phyloP scores from a whole-genome alignment of 2,329 filamentous ascomycete species.

The Aureobasidium lini region DNA sequence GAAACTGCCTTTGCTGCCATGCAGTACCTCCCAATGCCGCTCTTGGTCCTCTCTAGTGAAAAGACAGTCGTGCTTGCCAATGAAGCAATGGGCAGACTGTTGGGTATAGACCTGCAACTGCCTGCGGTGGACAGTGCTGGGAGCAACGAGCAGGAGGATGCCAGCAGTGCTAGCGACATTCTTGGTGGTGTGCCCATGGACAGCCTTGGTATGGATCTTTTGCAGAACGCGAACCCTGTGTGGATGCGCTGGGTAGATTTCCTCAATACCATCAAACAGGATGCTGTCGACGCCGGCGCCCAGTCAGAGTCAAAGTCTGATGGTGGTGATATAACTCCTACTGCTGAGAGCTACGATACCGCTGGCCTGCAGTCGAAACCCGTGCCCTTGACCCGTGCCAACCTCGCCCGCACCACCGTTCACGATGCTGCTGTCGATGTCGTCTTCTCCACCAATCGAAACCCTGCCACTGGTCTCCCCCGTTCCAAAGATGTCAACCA shows the following conservation, averaged over 20 bases:
- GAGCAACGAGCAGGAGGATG: conserved; percentile 21
- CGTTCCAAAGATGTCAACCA: conserved; percentile 15
- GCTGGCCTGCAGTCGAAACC: not conserved
- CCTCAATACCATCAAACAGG: conserved; percentile 36
- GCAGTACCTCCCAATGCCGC: conserved; percentile 66
- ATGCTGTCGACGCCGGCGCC: conserved; percentile 23
- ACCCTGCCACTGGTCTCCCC: conserved; percentile 31
- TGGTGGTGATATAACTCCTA: conserved; percentile 16
- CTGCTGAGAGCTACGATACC: conserved; percentile 1
- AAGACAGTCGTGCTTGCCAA: conserved; percentile 70
- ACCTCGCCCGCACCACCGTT: conserved; percentile 30
- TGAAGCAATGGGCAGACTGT: conserved; percentile 63
- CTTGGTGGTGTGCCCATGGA: conserved; percentile 59
- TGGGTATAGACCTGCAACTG: conserved; percentile 50
- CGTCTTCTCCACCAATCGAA: conserved; percentile 49
- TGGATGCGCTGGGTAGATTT: conserved; percentile 46
- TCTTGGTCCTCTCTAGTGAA: conserved; percentile 58
- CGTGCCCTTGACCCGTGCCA: conserved; percentile 14
- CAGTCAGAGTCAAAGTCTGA: conserved; percentile 6
- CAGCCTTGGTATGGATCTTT: conserved; percentile 65
- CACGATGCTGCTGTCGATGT: conserved; percentile 63
- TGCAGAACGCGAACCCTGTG: conserved; percentile 55
- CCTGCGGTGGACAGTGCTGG: conserved; percentile 22
- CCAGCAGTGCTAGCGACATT: conserved; percentile 46
- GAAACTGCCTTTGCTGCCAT: conserved; percentile 56